Base-by-base conservation (phyloP, 2,329 filamentous ascomycete genomes). In the Exophiala viscosa region DNA sequence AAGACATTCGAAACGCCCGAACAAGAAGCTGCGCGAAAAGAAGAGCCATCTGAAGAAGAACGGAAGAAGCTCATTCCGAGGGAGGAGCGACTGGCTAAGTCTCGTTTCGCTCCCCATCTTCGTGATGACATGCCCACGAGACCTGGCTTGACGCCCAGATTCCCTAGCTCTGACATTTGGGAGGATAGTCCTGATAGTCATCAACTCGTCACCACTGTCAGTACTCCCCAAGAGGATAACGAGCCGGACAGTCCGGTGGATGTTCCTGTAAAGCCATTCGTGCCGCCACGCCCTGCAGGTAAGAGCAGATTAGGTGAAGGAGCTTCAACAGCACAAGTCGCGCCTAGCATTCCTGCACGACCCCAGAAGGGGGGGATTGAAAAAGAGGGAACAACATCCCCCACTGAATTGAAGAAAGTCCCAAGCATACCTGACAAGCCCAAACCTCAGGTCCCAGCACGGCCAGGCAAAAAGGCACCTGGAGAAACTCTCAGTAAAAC, bases 141-240 rank as follows among this genome's bases (percentile, higher is more conserved):
- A 17, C 81, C 85, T 4, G 75, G 74, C 13, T 66, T 80, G 61
- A 76, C 83, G 52, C 84, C 85, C 46, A 83, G 90, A 10, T 97
- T 97, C 68, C 92, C 92, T 0, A 96, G 91, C 67, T 84, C 84
- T 49, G 92, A 97, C 70, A 84, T 96, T 38, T 96, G 92, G 92
- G 92, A 97, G 72, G 92, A 97, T 68, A 85, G 82, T 0, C 92
- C 92, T 1, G 90, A 95, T 63, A 92, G 88, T 64, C 80, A 88
- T 52, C 80, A 87, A 58, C 79, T 95, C 15, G 84, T 90, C 64
- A 87, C 91, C 0, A 91, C 86, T 0, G 84, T 95, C 45, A 76
- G 70, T 38, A 76, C 55, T 62, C 66, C 69, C 18, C 80, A 73
- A 23, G 81, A 79, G 50, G 73, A 77, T 23, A 75, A 79, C 2